phyloP scores from a whole-genome alignment of 2,329 filamentous ascomycete genomes.

The Escovopsis sp. region DNA sequence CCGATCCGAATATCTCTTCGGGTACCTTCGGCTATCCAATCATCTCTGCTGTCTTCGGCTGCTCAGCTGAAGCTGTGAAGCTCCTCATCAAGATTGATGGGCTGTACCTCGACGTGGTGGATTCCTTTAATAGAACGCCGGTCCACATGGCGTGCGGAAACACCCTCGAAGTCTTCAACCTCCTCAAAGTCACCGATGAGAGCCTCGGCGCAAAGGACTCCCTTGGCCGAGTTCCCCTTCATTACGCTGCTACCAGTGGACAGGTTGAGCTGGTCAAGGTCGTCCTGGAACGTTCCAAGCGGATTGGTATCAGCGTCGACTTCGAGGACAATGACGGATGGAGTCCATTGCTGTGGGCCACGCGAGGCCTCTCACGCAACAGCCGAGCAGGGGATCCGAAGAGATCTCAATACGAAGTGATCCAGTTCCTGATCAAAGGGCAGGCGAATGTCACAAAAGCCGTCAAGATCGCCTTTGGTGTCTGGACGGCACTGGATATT shows the following conservation, averaged over 20 bases:
- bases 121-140: background rate
- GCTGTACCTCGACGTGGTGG: background rate
- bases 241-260: constrained; percentile 1
- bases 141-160: constrained; percentile 1
- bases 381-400: too few species aligned
- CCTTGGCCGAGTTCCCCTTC: constrained; percentile 1
- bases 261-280: background rate
- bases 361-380: background rate
- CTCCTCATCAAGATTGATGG: background rate
- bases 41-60: constrained; percentile 1
- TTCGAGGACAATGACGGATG: background rate
- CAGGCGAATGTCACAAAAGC: too few species aligned
- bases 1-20: background rate
- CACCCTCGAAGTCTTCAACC: background rate
- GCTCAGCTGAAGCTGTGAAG: background rate
- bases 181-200: background rate
- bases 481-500: too few species aligned
- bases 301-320: background rate
- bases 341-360: constrained; percentile 1
- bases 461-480: too few species aligned
- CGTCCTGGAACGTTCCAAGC: background rate
- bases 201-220: background rate
- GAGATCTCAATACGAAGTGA: too few species aligned
- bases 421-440: too few species aligned
- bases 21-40: constrained; percentile 1